Base-by-base conservation (phyloP, 2,329 filamentous ascomycete species). In the Thelonectria blattea region DNA sequence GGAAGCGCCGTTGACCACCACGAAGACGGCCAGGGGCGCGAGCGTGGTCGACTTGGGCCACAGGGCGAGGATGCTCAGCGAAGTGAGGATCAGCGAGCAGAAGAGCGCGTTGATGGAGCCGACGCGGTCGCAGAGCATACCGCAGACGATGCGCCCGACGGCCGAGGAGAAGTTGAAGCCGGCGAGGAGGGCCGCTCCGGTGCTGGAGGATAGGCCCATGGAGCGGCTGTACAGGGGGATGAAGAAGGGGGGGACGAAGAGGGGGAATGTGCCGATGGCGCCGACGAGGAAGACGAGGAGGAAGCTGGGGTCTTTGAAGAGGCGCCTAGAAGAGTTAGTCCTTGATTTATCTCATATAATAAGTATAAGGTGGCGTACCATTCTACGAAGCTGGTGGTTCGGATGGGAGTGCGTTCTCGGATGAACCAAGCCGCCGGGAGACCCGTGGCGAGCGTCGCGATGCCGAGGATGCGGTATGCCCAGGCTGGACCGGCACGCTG, bases 131-230 rank as follows among this genome's bases (percentile, higher is more conserved):
- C 82, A 84, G 2, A 81, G 70, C 20, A 84, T 75, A 1, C 87
- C 86, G 41, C 80, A 83, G 3, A 78, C 59, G 11, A 89, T 76
- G 7, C 87, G 78, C 0, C 87, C 86, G 5, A 86, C 68, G 0
- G 85, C 85, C 0, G 86, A 87, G 0, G 84, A 80, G 22, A 86
- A 81, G 70, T 85, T 88, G 76, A 88, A 89, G 1, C 80, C 85
- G 0, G 86, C 86, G 0, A 89, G 78, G 0, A 89, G 74, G 11
- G 76, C 84, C 0, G 86, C 86, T 0, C 85, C 86, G 0, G 78
- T 79, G 8, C 75, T 76, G 1, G 84, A 79, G 0, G 80, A 78
- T 8, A 88, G 74, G 0, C 83, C 83, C n/a, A 89, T 76, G 0
- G 84, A 83, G 4, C 78, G 73, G 27, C 79, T 79, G 65, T 86